Evolutionary conservation across 371 early-diverging fungal species (phyloP).

Genomic region (Circinella umbellata): DNA sequence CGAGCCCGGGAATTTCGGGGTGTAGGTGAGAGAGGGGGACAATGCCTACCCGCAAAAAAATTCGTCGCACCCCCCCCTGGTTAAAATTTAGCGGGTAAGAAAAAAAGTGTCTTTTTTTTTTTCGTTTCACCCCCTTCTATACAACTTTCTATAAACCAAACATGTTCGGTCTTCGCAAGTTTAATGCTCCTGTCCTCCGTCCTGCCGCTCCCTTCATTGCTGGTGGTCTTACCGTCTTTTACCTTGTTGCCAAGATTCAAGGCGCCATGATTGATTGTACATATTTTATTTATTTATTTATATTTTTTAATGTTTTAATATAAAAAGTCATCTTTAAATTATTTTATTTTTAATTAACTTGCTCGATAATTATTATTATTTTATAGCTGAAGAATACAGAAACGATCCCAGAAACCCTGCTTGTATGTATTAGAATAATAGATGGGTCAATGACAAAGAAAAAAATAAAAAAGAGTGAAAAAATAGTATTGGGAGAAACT

Average conservation of each 20-base stretch:
- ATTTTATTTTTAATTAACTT: background rate
- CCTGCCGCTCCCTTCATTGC: slow-evolving; percentile 55
- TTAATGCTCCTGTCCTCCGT: slow-evolving; percentile 51
- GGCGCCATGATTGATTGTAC: slow-evolving; percentile 58
- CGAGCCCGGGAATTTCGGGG: too few relatives aligned
- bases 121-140: background rate
- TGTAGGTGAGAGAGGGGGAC: too few relatives aligned
- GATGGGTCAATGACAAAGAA: background rate
- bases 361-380: background rate
- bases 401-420: slow-evolving; percentile 67
- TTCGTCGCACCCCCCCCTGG: background rate
- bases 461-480: too few relatives aligned
- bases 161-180: slow-evolving; percentile 63
- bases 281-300: background rate
- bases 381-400: slow-evolving; percentile 55
- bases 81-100: too few relatives aligned
- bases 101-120: background rate
- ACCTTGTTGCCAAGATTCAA: slow-evolving; percentile 55
- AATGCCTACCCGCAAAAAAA: background rate
- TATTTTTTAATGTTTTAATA: background rate
- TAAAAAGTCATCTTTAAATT: background rate
- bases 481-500: background rate
- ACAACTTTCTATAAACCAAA: slow-evolving; percentile 4
- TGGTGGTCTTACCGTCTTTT: slow-evolving; percentile 49
- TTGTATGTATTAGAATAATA: slow-evolving; percentile 37